Conservation (phyloP, 2,329 filamentous ascomycete genomes). For the Ceratocystis albifundus region DNA sequence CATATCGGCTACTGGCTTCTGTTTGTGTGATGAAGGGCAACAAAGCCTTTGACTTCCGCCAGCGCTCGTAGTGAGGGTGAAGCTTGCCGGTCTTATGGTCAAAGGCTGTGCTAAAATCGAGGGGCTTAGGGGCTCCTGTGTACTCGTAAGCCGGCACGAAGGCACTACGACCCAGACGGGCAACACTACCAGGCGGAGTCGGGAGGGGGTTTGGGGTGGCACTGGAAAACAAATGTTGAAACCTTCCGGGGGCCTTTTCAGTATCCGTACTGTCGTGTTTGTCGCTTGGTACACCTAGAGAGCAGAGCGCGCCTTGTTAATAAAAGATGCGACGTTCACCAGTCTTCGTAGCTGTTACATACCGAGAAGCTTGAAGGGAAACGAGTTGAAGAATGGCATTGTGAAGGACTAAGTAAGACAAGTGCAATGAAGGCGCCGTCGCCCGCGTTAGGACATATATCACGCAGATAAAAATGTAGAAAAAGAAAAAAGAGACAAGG, state of each 20-base stretch:
- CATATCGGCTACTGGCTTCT: background rate
- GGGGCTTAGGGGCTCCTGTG: constrained; percentile 3
- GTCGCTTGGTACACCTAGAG: background rate
- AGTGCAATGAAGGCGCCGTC: background rate
- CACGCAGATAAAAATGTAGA: background rate
- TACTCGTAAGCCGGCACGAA: constrained; percentile 16
- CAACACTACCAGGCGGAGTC: background rate
- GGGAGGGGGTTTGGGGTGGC: background rate
- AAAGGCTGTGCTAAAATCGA: constrained; percentile 8
- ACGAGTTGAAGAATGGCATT: background rate
- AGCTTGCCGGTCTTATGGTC: constrained; percentile 16
- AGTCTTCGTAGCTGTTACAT: background rate
- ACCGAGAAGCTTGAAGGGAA: background rate
- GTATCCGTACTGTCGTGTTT: background rate
- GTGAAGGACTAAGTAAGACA: background rate
- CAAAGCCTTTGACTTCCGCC: background rate
- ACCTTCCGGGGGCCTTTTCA: background rate
- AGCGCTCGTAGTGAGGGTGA: constrained; percentile 6
- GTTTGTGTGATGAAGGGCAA: constrained; percentile 1
- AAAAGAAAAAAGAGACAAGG: background rate
- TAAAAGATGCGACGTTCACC: background rate
- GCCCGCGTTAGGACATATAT: background rate
- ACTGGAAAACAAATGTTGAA: background rate
- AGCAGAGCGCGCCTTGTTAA: background rate
- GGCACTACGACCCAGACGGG: background rate